Evolutionary conservation across 805 yeast species (phyloP), one percentile per base, ranked within the genome.

Genomic region (Candida stauntonica): DNA sequence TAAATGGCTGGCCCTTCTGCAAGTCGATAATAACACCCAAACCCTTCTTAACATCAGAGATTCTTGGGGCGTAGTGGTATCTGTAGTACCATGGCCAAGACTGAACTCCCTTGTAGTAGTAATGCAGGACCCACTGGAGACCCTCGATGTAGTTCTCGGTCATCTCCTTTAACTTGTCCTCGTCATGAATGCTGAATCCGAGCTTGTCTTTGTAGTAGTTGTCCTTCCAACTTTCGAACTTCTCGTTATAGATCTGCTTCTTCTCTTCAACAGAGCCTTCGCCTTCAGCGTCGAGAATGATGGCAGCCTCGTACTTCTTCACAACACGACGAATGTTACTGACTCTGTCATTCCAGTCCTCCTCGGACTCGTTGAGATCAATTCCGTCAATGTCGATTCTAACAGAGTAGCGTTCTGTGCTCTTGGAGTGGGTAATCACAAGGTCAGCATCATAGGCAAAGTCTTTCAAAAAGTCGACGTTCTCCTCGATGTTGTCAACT

Each of bases 1-100:
- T 76, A 67, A 93, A 87, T 0, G 99, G 99, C 5, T 58, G 59
- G 6, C 95, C 89, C 47, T 69, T 60, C 13, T 80, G 78, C 51
- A 89, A 88, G 24, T 67, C 58, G 41, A 85, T 70, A 43, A 72
- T 64, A 38, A 75, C 74, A 33, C 79, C 73, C 38, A 91, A 68
- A 34, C 96, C 98, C 41, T 70, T 66, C 24, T 73, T 62, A 45
- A 91, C 70, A 63, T 91, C 98, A 5, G 96, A 86, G 42, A 91
- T 86, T 67, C 95, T 78, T 33, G 99, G 99, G 14, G 98, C 77
- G 61, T 91, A 91, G 59, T 93, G 97, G 61, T 86, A 85, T 48
- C 70, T 77, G 60, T 75, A 91, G 58, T 75, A 91, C 99, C 98
- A 91, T 31, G 86, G 81, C 99, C 99, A 91, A 3, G 98, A 88